Percentiles rank a stretch among this genome's conserved stretches.
phyloP scores from a whole-genome alignment of 2,329 filamentous ascomycete species.

The Aspergillus flavus region DNA sequence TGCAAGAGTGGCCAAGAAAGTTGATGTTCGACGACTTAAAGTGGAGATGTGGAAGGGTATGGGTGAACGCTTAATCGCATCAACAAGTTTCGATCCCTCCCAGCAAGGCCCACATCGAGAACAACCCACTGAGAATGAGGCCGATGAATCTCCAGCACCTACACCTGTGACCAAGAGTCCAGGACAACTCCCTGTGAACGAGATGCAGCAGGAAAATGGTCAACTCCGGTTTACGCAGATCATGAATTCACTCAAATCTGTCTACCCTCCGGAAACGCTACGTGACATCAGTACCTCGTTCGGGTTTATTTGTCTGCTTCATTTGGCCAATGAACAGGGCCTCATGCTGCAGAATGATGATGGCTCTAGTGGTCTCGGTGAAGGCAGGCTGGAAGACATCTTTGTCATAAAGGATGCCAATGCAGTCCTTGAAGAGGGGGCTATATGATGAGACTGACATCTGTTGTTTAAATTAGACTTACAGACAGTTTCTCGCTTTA shows the following conservation, averaged over 20 bases:
- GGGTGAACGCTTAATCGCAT: conserved; percentile 48
- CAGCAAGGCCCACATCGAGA: conserved; percentile 20
- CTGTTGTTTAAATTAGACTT: conserved; percentile 8
- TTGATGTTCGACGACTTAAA: conserved; percentile 65
- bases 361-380: conserved; percentile 30
- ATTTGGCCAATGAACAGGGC: conserved; percentile 91
- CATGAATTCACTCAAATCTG: conserved; percentile 83
- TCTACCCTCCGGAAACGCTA: conserved; percentile 85
- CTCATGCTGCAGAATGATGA: conserved; percentile 70
- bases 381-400: conserved; percentile 47
- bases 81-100: conserved; percentile 36
- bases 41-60: conserved; percentile 68
- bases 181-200: conserved; percentile 15
- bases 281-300: conserved; percentile 90
- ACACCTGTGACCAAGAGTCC: conserved; percentile 24
- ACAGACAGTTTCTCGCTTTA: conserved; percentile 8
- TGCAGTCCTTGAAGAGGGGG: conserved; percentile 42
- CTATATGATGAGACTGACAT: conserved; percentile 21
- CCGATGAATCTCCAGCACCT: conserved; percentile 40
- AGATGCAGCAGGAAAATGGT: conserved; percentile 34
- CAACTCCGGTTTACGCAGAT: conserved; percentile 83
- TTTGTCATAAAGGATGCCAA: conserved; percentile 44
- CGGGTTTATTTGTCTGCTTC: conserved; percentile 91
- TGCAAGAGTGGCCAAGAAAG: conserved; percentile 67
- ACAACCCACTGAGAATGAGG: conserved; percentile 26